Percentiles rank a stretch among this genome's conserved stretches.
phyloP scores from a whole-genome alignment of 805 yeast genomes.

The Monosporozyma aquatica region DNA sequence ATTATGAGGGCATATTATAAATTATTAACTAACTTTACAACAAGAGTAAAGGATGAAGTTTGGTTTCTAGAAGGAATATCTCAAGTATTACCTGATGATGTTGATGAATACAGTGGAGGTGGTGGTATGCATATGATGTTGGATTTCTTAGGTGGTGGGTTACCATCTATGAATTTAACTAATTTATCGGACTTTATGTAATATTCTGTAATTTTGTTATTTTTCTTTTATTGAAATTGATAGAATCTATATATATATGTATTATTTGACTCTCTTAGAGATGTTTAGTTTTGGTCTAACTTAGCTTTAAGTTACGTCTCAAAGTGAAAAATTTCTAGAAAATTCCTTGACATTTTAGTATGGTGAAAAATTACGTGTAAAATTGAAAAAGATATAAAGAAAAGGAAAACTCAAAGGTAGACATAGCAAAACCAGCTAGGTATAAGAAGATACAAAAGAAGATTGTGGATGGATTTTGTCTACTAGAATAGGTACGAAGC shows the following conservation, averaged over 20 bases:
- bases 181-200: constrained; percentile 28
- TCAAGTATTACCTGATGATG: constrained; percentile 81
- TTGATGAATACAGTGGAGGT: constrained; percentile 82
- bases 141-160: constrained; percentile 69
- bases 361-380: background rate
- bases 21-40: constrained; percentile 68
- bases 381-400: too few species aligned
- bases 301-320: too few species aligned
- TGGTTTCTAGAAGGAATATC: constrained; percentile 94
- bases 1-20: constrained; percentile 86
- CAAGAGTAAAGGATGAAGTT: constrained; percentile 79
- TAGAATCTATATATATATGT: background rate
- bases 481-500: background rate
- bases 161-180: constrained; percentile 40
- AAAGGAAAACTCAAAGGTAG: too few species aligned
- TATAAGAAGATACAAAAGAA: background rate
- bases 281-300: too few species aligned
- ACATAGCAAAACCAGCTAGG: background rate
- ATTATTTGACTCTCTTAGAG: background rate
- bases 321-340: background rate
- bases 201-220: constrained; percentile 2
- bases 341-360: background rate
- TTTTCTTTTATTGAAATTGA: background rate
- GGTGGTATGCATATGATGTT: constrained; percentile 91
- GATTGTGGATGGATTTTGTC: background rate